A percentile compares a stretch with the other conserved stretches of the same genome.
These are phyloP conservation scores for Mycena epipterygia DNA, from an alignment of 768 basidiomycete species.

Conservation along the genomic window DNA sequence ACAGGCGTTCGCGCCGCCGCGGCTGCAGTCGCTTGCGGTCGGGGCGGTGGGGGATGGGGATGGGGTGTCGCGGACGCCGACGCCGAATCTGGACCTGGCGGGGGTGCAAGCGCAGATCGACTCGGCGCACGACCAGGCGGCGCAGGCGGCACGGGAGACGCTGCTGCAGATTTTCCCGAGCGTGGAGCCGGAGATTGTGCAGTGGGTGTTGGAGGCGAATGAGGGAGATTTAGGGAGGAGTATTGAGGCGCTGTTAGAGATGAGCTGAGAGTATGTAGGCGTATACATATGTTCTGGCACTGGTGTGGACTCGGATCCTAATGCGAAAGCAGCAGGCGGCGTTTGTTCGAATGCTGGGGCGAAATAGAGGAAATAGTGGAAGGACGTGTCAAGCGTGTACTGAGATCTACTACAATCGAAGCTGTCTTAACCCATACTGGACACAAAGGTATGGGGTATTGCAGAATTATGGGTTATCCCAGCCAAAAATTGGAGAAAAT, in stretches of 20 bases:
- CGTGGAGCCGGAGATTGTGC: constrained; percentile 86
- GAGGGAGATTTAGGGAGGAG: constrained; percentile 90
- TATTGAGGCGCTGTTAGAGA: constrained; percentile 88
- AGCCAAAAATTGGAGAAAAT: too few relatives aligned
- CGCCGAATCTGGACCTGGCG: constrained; percentile 76
- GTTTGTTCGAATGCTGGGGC: too few relatives aligned
- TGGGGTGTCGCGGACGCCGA: constrained; percentile 77
- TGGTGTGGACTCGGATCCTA: too few relatives aligned
- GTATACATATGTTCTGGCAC: too few relatives aligned
- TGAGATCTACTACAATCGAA: too few relatives aligned
- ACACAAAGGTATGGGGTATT: too few relatives aligned
- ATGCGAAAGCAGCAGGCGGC: too few relatives aligned
- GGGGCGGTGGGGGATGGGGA: constrained; percentile 42
- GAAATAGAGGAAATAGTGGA: too few relatives aligned
- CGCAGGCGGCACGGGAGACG: constrained; percentile 79
- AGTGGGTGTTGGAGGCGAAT: constrained; percentile 92
- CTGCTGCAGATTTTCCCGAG: constrained; percentile 90
- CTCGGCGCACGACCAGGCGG: constrained; percentile 79
- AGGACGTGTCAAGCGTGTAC: too few relatives aligned
- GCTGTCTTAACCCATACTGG: too few relatives aligned
- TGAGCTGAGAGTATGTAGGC: too few relatives aligned
- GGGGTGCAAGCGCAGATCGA: constrained; percentile 86
- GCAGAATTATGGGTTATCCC: too few relatives aligned
- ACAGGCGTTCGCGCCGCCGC: constrained; percentile 57
- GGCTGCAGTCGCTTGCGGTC: constrained; percentile 55